Evolutionary conservation across 768 basidiomycete genomes (phyloP).

Genomic region (Phlebiopsis gigantea): DNA sequence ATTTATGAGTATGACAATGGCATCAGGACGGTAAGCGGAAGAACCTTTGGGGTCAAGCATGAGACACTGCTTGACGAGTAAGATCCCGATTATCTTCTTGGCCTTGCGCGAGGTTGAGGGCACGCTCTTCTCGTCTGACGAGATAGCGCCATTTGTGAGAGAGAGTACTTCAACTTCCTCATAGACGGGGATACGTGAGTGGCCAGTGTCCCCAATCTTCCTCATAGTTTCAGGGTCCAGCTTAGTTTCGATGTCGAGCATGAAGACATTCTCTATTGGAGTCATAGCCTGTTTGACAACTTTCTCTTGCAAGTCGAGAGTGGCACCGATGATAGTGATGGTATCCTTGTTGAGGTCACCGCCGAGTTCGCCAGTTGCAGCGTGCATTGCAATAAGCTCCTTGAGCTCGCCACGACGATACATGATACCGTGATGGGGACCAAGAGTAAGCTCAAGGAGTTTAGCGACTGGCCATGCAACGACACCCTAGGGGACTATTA

Average conservation of each 20-base stretch:
- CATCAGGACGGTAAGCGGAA: conserved; percentile 47
- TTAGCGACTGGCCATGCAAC: conserved; percentile 81
- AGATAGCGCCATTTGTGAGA: conserved; percentile 10
- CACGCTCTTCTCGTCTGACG: conserved; percentile 31
- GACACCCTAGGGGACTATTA: conserved; percentile 39
- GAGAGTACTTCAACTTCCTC: conserved; percentile 66
- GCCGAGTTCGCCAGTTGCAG: conserved; percentile 59
- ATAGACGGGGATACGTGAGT: conserved; percentile 80
- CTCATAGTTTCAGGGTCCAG: conserved; percentile 74
- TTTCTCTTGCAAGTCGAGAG: conserved; percentile 71
- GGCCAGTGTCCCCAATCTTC: conserved; percentile 72
- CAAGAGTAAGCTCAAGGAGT: conserved; percentile 66
- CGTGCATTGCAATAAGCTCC: conserved; percentile 83
- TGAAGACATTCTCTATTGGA: conserved; percentile 68
- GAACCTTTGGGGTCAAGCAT: not conserved
- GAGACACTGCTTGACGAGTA: conserved; percentile 66
- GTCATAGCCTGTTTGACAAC: conserved; percentile 80
- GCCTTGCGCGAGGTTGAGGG: conserved; percentile 31
- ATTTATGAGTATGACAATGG: conserved; percentile 25
- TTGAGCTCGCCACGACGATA: conserved; percentile 76
- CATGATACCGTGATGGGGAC: conserved; percentile 81
- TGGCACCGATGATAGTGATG: conserved; percentile 80
- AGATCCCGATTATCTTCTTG: conserved; percentile 77
- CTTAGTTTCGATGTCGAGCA: conserved; percentile 75
- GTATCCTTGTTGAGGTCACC: conserved; percentile 81